Evolutionary conservation across 1,284 basidiomycete genomes (phyloP).

Genomic region (Puccinia polysora): DNA sequence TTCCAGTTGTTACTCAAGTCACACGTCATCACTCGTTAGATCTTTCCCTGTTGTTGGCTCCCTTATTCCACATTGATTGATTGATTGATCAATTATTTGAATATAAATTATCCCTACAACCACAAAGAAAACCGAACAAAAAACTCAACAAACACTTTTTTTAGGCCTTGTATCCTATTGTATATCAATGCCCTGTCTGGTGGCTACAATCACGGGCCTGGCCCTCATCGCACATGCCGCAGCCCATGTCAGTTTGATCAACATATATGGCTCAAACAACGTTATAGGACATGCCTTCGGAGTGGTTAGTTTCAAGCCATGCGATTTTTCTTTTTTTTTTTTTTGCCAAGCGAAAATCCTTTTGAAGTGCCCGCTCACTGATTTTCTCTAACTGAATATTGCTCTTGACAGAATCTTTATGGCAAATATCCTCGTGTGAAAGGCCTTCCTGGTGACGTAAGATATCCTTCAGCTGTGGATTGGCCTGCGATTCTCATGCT

Average conservation of each 20-base stretch:
- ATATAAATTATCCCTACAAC: no score
- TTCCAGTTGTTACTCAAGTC: no score
- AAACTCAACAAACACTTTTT: no score
- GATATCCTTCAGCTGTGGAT: neutral
- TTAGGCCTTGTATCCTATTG: neutral
- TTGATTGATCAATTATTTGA: no score
- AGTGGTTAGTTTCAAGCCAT: neutral
- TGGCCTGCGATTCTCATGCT: neutral
- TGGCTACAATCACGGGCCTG: neutral
- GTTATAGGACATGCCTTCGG: slow-evolving; percentile 26
- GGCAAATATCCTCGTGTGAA: slow-evolving; percentile 29
- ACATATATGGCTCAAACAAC: slow-evolving; percentile 28
- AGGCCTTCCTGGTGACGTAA: slow-evolving; percentile 23
- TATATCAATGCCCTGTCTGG: neutral
- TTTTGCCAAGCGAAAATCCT: neutral
- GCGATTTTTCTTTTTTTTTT: neutral
- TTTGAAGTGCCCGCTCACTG: neutral
- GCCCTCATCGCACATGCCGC: neutral
- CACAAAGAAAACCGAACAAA: no score
- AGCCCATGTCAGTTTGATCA: slow-evolving; percentile 15
- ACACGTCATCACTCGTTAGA: no score
- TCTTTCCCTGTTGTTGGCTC: neutral
- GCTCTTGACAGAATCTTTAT: slow-evolving; percentile 1
- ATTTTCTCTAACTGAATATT: neutral
- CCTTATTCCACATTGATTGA: neutral